Percentiles rank a stretch among this genome's conserved stretches.
Conservation (phyloP, 768 basidiomycete species). For the Lactifluus pinguis region DNA sequence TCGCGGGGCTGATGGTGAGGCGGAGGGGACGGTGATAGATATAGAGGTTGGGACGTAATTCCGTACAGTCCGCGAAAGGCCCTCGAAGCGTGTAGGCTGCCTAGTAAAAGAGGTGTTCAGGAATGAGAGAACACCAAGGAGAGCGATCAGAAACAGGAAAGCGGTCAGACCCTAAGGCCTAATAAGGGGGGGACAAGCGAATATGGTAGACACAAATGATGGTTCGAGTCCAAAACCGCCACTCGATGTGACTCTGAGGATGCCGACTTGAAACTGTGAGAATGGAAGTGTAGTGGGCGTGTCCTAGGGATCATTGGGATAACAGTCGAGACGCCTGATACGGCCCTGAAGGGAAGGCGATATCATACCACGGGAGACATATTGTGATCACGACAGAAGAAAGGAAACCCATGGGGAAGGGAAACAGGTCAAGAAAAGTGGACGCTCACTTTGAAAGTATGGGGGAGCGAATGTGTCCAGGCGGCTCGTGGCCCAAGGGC, state of each 20-base stretch:
- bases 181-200: background rate
- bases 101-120: conserved; percentile 24
- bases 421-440: background rate
- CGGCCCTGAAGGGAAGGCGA: too few relatives aligned
- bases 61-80: conserved; percentile 44
- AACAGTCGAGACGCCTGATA: background rate
- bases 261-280: background rate
- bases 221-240: background rate
- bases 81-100: conserved; percentile 42
- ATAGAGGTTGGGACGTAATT: conserved; percentile 47
- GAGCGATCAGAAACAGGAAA: background rate
- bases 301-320: background rate
- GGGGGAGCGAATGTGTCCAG: conserved; percentile 16
- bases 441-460: conserved; percentile 18
- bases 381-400: background rate
- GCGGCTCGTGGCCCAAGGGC: background rate
- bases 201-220: background rate
- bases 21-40: conserved; percentile 41
- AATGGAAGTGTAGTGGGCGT: background rate
- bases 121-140: background rate
- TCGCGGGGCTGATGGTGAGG: conserved; percentile 39
- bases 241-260: too few relatives aligned
- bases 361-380: background rate
- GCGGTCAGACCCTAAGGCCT: background rate
- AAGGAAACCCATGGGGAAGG: background rate